Evolutionary conservation across 257 asterid species (phyloP), one percentile per base, ranked within the genome.

Genomic region (Solanum chmielewskii): DNA sequence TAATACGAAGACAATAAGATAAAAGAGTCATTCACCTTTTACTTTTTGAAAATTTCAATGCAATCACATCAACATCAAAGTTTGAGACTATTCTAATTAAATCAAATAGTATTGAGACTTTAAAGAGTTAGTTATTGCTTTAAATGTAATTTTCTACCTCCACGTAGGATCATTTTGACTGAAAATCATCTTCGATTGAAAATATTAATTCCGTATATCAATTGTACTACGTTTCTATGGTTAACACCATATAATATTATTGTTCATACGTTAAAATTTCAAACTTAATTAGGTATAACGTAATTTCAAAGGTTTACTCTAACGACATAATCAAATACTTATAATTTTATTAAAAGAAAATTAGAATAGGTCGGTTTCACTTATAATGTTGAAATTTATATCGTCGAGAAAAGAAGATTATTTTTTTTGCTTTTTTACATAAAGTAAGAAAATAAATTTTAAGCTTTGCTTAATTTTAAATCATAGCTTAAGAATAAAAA

Each of bases 401-500:
- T 5, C 6, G 18, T 12, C 6, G 7, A 80, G 16, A 27, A 80
- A 41, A 20, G 9, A 29, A 47, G 29, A 16, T 16, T 5, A 37
- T 5, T 37, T 37, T 35, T 27, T 78, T 27, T 37, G 4, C 25
- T 27, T 44, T 77, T 76, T 6, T 0, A 9, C 33, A 11, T 11
- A 4, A n/a, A 0, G 2, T n/a, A 62, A 62, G 6, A 11, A n/a
- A 62, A 11, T 23, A 11, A 11, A 23, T 62, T 2, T 23, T 1
- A 6, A 10, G 3, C 2, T n/a, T 62, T 9, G 23, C 14, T 62
- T 3, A 9, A 4, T 23, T 59, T 20, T 9, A 21, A 59, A 21
- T 2, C 0, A 0, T 23, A 1, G 15, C 4, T 62, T 2, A 62
- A 62, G 2, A n/a, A n/a, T n/a, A 11, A 11, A n/a, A 0, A 62